Base-by-base conservation (phyloP, 352 stramenopile species). In the Pythium vanterpoolii region DNA sequence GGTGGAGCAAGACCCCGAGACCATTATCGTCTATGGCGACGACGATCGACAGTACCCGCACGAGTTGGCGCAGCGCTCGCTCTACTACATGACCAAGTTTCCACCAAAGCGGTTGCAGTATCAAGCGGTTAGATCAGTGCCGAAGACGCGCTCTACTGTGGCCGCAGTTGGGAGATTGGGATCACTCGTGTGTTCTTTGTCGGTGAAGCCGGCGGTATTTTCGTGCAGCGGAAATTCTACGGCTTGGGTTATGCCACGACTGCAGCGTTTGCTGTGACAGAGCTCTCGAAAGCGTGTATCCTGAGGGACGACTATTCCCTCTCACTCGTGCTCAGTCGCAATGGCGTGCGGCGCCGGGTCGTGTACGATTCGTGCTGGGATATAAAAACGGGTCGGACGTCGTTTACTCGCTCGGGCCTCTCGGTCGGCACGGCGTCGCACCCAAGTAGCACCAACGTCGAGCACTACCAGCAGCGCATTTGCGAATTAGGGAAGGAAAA, bases 401-500 rank as follows among this genome's bases (percentile, higher is more conserved):
- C 66, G 4, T 79, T 79, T 39, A 47, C 55, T 0, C 62, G 72
- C 27, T 60, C 56, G 1, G 76, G 76, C 13, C 51, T 86, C 8
- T 79, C 71, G 5, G 58, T 60, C 38, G 66, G 63, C 11, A 52
- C 65, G 26, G 79, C 73, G 6, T 39, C 60, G 3, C 73, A 83
- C 38, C 64, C 73, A 1, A 71, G 76, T 4, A 73, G 73, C n/a
- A 71, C 76, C 3, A 86, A 86, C 33, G 76, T 86, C 21, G 73
- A 82, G 58, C 71, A 86, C 56, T 86, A 86, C 26, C 76, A 86
- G 51, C 64, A 83, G 42, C 83, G 76, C 44, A 86, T 86, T 33
- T 66, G 66, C 0, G 71, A 83, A 33, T 43, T 86, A 1, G 76
- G 76, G 9, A 39, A 60, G 18, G 68, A 83, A 13, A 64, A 80